Percentiles rank a stretch among this genome's conserved stretches.
These are phyloP conservation scores for Aureobasidium subglaciale DNA, from an alignment of 2,329 filamentous ascomycete genomes.

Conservation along the genomic window DNA sequence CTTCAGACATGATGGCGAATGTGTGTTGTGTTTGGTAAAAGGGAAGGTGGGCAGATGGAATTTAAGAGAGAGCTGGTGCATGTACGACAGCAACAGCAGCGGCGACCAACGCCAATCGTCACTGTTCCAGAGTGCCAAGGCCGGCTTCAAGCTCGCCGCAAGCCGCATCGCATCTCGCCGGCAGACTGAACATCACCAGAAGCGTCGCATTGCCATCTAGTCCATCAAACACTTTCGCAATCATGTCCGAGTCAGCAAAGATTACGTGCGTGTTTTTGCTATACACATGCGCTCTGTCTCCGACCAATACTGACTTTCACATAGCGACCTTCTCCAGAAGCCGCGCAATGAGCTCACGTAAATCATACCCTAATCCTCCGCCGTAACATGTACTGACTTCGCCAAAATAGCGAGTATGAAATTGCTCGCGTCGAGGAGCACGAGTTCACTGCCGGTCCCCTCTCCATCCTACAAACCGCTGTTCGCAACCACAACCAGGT, in stretches of 20 bases:
- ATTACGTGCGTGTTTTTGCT: slow-evolving; percentile 2
- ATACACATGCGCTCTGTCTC: background rate
- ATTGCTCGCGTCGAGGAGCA: slow-evolving; percentile 74
- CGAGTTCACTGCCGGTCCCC: slow-evolving; percentile 70
- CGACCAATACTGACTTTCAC: slow-evolving; percentile 3
- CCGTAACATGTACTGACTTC: slow-evolving; percentile 18
- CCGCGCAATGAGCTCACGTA: slow-evolving; percentile 87
- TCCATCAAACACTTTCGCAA: background rate
- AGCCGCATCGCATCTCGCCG: background rate
- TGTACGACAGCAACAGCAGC: slow-evolving; percentile 5
- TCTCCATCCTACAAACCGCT: slow-evolving; percentile 94
- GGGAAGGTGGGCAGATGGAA: background rate
- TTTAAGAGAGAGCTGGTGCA: slow-evolving; percentile 4
- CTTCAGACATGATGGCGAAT: slow-evolving; percentile 59
- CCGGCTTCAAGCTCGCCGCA: background rate
- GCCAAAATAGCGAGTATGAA: slow-evolving; percentile 68
- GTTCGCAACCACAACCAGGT: slow-evolving; percentile 93
- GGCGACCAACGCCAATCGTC: slow-evolving; percentile 9
- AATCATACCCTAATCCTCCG: slow-evolving; percentile 31
- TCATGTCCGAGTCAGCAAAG: slow-evolving; percentile 13
- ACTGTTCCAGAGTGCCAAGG: background rate
- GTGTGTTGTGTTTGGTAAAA: background rate
- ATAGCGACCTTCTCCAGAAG: slow-evolving; percentile 81
- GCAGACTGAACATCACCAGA: background rate
- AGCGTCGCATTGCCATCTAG: background rate